Evolutionary conservation across 2,329 filamentous ascomycete genomes (phyloP).

Genomic region (Cryphonectria carpinicola): DNA sequence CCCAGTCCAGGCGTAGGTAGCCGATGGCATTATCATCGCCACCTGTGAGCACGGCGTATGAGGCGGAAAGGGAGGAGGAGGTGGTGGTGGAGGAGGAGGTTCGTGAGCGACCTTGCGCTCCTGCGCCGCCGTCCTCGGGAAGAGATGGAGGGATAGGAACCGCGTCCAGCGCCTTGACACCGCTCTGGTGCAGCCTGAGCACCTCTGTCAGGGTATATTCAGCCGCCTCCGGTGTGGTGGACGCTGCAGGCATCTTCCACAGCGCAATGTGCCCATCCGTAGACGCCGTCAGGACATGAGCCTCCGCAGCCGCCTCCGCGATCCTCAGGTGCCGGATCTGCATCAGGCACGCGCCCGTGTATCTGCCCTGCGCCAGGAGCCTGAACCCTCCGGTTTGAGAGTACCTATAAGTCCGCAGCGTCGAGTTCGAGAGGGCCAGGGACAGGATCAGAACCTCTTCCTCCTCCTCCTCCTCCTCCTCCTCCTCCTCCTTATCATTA

Average conservation of each 20-base stretch:
- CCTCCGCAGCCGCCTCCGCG: constrained; percentile 29
- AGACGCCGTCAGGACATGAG: constrained; percentile 67
- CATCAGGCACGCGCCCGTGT: constrained; percentile 77
- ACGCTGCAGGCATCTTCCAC: constrained; percentile 47
- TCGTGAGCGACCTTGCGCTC: constrained; percentile 32
- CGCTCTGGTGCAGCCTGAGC: constrained; percentile 73
- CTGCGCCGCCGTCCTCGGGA: constrained; percentile 13
- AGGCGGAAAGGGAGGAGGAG: background rate
- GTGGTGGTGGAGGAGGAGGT: background rate
- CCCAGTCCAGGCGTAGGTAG: constrained; percentile 49
- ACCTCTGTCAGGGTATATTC: constrained; percentile 39
- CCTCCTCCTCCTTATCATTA: background rate
- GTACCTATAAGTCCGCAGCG: constrained; percentile 65
- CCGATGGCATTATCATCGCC: constrained; percentile 88
- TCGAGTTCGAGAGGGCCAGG: constrained; percentile 84
- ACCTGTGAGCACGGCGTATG: constrained; percentile 66
- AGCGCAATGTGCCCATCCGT: constrained; percentile 79
- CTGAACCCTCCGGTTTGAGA: constrained; percentile 46
- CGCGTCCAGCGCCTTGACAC: constrained; percentile 70
- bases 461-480: constrained; percentile 9
- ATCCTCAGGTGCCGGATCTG: constrained; percentile 55
- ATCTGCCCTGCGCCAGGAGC: constrained; percentile 58
- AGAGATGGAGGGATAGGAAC: background rate
- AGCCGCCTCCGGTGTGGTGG: background rate
- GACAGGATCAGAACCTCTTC: constrained; percentile 60